Evolutionary conservation across 2,329 filamentous ascomycete genomes (phyloP).

Genomic region (Monosporascus sp.): DNA sequence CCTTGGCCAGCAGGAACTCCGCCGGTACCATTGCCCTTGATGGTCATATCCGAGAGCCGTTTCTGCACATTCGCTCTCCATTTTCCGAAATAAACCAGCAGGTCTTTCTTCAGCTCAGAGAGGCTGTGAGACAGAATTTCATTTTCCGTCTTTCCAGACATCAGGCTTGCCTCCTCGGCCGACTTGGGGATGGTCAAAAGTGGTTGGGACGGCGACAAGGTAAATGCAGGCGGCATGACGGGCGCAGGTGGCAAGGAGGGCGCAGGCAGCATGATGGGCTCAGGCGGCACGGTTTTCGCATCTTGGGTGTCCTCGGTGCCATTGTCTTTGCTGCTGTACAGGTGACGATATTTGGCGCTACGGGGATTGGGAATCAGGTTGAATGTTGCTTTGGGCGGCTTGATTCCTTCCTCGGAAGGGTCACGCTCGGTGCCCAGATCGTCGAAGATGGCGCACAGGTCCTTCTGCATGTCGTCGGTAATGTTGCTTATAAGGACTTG

Average conservation of each 20-base stretch:
- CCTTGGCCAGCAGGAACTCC: constrained; percentile 18
- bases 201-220: too few species aligned
- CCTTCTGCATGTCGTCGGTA: constrained; percentile 49
- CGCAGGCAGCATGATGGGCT: constrained; percentile 10
- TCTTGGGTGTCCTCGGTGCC: constrained; percentile 13
- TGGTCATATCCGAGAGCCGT: constrained; percentile 63
- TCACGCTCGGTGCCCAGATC: constrained; percentile 30
- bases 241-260: not conserved
- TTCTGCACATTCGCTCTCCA: constrained; percentile 70
- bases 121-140: constrained; percentile 30
- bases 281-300: constrained; percentile 27
- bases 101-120: constrained; percentile 62
- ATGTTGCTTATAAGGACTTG: constrained; percentile 45
- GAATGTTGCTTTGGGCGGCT: constrained; percentile 21
- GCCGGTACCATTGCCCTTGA: constrained; percentile 34
- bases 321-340: constrained; percentile 20
- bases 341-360: constrained; percentile 22
- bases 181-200: constrained; percentile 21
- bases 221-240: not conserved
- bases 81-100: constrained; percentile 67
- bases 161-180: constrained; percentile 22
- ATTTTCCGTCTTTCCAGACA: constrained; percentile 33
- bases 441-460: constrained; percentile 49
- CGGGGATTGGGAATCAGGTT: constrained; percentile 30
- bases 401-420: constrained; percentile 18